phyloP scores from a whole-genome alignment of 139 green algal genomes.

The Desmodesmus armatus region DNA sequence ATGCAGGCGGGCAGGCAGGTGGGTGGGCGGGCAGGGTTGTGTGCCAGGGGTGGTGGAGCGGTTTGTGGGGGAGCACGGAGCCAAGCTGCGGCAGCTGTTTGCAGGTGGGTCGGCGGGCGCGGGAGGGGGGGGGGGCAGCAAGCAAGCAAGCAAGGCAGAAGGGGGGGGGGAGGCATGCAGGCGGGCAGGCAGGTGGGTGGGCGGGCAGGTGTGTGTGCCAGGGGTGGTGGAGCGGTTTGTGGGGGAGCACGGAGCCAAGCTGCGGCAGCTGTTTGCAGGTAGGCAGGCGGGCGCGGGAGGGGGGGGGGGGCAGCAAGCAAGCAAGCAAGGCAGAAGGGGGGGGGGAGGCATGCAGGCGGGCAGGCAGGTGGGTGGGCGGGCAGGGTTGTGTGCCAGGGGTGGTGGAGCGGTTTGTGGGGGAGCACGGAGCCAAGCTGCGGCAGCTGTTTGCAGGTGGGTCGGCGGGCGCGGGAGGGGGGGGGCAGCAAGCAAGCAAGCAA shows the following conservation, averaged over 20 bases:
- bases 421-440: conserved; percentile 40
- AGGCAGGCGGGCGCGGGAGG: no score
- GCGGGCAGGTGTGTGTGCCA: background rate
- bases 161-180: background rate
- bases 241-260: background rate
- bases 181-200: background rate
- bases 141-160: no score
- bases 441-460: background rate
- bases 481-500: no score
- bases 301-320: no score
- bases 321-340: no score
- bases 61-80: conserved; percentile 58
- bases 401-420: conserved; percentile 65
- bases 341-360: conserved; percentile 89
- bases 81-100: background rate
- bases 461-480: conserved; percentile 90
- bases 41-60: conserved; percentile 74
- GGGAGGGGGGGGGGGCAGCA: no score
- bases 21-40: conserved; percentile 92
- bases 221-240: background rate
- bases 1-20: conserved; percentile 94
- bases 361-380: conserved; percentile 96
- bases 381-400: conserved; percentile 61
- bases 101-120: no score
- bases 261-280: background rate